Conservation (phyloP, 768 basidiomycete species). For the Macrocybe gigantea region DNA sequence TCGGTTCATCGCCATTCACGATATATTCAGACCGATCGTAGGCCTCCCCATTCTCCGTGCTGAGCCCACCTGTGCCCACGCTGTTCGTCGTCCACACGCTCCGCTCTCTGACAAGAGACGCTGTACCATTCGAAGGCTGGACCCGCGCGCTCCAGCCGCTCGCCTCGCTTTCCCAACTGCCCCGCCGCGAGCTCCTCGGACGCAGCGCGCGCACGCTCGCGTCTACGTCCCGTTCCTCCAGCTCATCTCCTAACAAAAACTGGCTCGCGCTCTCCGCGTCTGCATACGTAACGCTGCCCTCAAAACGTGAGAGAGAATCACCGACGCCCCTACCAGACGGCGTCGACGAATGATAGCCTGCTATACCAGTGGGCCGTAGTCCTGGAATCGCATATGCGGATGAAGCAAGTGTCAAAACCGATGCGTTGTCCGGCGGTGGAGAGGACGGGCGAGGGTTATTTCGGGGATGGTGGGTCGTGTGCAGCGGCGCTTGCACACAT, state of each 20-base stretch:
- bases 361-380: slow-evolving; percentile 31
- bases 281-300: slow-evolving; percentile 49
- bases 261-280: slow-evolving; percentile 67
- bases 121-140: slow-evolving; percentile 39
- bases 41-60: slow-evolving; percentile 36
- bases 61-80: slow-evolving; percentile 50
- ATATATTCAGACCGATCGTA: slow-evolving; percentile 20
- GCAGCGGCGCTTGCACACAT: slow-evolving; percentile 75
- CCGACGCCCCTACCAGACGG: slow-evolving; percentile 48
- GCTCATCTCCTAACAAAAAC: slow-evolving; percentile 58
- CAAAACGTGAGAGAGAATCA: slow-evolving; percentile 71
- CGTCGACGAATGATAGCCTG: slow-evolving; percentile 34
- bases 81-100: slow-evolving; percentile 61
- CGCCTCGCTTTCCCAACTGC: slow-evolving; percentile 89
- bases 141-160: slow-evolving; percentile 83
- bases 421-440: slow-evolving; percentile 88
- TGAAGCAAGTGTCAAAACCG: slow-evolving; percentile 87
- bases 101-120: slow-evolving; percentile 44
- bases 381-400: slow-evolving; percentile 81
- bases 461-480: slow-evolving; percentile 89
- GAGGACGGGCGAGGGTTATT: slow-evolving; percentile 94
- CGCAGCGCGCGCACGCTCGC: slow-evolving; percentile 89
- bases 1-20: slow-evolving; percentile 13
- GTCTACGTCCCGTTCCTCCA: slow-evolving; percentile 68
- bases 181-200: slow-evolving; percentile 78